Conservation (phyloP, 352 stramenopile genomes). For the Halophytophthora batemanensis region DNA sequence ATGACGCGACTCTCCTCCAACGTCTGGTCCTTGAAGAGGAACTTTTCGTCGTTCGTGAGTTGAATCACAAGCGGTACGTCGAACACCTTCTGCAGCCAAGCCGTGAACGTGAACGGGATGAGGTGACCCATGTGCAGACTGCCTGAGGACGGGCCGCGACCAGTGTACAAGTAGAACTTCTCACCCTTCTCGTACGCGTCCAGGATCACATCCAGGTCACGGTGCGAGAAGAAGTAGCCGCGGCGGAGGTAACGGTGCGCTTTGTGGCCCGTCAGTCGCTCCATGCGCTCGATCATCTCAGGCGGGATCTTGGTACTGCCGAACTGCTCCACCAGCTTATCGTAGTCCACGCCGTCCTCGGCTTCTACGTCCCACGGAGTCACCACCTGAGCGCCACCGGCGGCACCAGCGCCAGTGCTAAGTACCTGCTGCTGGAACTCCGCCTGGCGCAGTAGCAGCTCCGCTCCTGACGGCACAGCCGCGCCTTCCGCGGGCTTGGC, state of each 20-base stretch:
- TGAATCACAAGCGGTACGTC: conserved; percentile 99
- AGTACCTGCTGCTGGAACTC: conserved; percentile 71
- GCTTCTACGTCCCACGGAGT: conserved; percentile 94
- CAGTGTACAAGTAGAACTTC: conserved; percentile 99
- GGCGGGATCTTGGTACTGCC: conserved; percentile 94
- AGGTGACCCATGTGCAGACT: conserved; percentile 99
- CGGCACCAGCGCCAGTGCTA: conserved; percentile 34
- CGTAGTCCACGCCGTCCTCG: conserved; percentile 97
- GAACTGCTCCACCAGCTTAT: conserved; percentile 98
- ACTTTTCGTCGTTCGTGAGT: conserved; percentile 99
- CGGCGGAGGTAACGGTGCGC: conserved; percentile 97
- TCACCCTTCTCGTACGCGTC: conserved; percentile 94
- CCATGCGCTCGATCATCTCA: conserved; percentile 93
- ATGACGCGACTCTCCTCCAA: conserved; percentile 89
- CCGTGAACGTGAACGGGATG: conserved; percentile 99
- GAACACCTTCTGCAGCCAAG: conserved; percentile 98
- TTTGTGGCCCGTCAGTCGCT: conserved; percentile 92
- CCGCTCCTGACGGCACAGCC: conserved; percentile 44
- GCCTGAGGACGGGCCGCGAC: conserved; percentile 95
- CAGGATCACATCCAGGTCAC: conserved; percentile 96
- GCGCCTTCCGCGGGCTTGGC: conserved; percentile 64
- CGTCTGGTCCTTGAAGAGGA: conserved; percentile 98
- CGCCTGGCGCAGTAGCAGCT: conserved; percentile 68
- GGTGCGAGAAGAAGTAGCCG: conserved; percentile 99
- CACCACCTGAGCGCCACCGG: conserved; percentile 74